Evolutionary conservation across 2,329 filamentous ascomycete genomes (phyloP).

Genomic region (Epichloe hybrida): DNA sequence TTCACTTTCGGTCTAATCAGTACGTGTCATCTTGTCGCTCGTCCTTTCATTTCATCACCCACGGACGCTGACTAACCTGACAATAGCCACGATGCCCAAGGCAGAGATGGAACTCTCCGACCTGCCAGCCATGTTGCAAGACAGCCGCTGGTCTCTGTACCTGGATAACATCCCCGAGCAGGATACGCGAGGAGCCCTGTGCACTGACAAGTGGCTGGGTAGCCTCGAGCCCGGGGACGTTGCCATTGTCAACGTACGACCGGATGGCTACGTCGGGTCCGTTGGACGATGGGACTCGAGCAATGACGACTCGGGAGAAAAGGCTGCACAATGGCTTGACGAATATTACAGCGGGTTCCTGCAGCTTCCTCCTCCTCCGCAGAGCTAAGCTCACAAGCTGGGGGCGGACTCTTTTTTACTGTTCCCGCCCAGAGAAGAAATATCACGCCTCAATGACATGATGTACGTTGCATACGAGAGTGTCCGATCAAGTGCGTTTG

Average conservation of each 20-base stretch:
- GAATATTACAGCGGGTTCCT: conserved; percentile 41
- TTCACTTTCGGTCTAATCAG: conserved; percentile 59
- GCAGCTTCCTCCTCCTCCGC: conserved; percentile 33
- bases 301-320: conserved; percentile 34
- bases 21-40: conserved; percentile 20
- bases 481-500: not conserved
- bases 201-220: conserved; percentile 58
- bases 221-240: conserved; percentile 42
- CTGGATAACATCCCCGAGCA: conserved; percentile 49
- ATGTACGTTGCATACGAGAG: not conserved
- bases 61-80: not conserved
- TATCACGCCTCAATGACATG: not conserved
- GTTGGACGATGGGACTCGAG: conserved; percentile 40
- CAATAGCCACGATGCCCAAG: conserved; percentile 44
- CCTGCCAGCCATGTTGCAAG: conserved; percentile 46
- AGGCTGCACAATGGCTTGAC: conserved; percentile 41
- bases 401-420: not conserved
- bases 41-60: not conserved
- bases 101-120: conserved; percentile 50
- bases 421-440: not conserved
- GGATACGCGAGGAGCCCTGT: conserved; percentile 36
- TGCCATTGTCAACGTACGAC: conserved; percentile 53
- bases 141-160: conserved; percentile 60
- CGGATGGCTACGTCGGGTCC: conserved; percentile 63
- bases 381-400: not conserved